phyloP scores from a whole-genome alignment of 78 protist species.

The Dictyostelium intermedium region DNA sequence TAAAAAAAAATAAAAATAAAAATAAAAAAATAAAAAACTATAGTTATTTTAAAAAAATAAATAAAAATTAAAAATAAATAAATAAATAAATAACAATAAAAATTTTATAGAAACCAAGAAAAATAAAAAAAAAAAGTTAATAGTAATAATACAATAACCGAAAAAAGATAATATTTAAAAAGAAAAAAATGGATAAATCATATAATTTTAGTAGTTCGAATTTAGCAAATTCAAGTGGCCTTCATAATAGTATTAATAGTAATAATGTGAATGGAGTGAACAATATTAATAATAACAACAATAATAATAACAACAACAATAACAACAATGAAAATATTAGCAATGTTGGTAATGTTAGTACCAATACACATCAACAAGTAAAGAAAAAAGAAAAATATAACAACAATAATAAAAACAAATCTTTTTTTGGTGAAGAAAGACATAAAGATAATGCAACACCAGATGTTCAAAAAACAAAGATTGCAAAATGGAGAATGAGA shows the following conservation, averaged over 20 bases:
- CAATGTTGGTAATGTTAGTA: not conserved
- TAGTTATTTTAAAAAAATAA: not conserved
- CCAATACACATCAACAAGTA: not conserved
- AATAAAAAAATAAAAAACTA: not conserved
- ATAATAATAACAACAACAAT: not conserved
- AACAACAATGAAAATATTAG: not conserved
- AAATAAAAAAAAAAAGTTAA: no score
- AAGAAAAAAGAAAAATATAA: slow-evolving; percentile 49
- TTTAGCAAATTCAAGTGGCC: not conserved
- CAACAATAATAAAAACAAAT: slow-evolving; percentile 5
- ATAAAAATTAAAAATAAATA: no score
- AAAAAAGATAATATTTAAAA: not conserved
- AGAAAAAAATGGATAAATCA: not conserved
- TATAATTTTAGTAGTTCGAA: not conserved
- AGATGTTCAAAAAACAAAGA: slow-evolving; percentile 55
- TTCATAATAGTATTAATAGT: not conserved
- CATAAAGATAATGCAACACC: slow-evolving; percentile 80
- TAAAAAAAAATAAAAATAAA: no score
- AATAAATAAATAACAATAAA: no score
- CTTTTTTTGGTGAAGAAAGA: slow-evolving; percentile 57
- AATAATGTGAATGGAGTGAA: not conserved
- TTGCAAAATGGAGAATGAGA: slow-evolving; percentile 86
- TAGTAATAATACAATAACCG: not conserved
- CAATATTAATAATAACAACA: not conserved
- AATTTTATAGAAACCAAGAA: no score